Conservation (phyloP, 352 stramenopile species). For the Phytopythium litorale region DNA sequence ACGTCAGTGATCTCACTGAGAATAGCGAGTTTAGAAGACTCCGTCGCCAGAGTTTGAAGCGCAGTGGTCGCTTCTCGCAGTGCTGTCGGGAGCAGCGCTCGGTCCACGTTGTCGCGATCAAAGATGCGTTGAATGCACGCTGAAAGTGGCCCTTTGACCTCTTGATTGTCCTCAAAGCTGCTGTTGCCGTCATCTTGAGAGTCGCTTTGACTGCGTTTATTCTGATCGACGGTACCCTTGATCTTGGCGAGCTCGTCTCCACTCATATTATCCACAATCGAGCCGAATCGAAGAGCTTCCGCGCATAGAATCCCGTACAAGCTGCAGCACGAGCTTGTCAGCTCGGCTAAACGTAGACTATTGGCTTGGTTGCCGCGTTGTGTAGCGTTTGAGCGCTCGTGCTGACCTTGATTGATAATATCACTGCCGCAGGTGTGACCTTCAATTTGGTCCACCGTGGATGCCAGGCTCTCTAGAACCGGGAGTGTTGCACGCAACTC, state of each 20-base stretch:
- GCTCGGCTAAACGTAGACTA: neutral
- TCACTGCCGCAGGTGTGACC: neutral
- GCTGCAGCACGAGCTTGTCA: neutral
- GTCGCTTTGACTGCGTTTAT: neutral
- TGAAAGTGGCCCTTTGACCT: neutral
- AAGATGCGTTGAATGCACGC: neutral
- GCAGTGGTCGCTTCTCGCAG: neutral
- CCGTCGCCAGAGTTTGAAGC: neutral
- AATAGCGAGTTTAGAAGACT: neutral
- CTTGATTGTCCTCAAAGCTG: neutral
- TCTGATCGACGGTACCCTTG: neutral
- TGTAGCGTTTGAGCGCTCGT: neutral
- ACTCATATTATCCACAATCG: neutral
- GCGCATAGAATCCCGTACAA: neutral
- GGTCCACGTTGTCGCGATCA: neutral
- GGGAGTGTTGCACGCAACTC: neutral
- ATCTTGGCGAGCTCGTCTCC: neutral
- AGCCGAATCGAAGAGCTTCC: neutral
- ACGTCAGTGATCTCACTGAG: neutral
- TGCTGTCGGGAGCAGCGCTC: neutral
- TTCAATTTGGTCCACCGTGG: neutral
- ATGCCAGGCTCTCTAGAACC: neutral
- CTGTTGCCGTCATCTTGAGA: neutral
- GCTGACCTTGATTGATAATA: neutral
- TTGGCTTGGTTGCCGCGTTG: neutral